These are phyloP conservation scores for Cochlearia excelsa DNA, from an alignment of 345 rosid genomes.

Conservation along the genomic window DNA sequence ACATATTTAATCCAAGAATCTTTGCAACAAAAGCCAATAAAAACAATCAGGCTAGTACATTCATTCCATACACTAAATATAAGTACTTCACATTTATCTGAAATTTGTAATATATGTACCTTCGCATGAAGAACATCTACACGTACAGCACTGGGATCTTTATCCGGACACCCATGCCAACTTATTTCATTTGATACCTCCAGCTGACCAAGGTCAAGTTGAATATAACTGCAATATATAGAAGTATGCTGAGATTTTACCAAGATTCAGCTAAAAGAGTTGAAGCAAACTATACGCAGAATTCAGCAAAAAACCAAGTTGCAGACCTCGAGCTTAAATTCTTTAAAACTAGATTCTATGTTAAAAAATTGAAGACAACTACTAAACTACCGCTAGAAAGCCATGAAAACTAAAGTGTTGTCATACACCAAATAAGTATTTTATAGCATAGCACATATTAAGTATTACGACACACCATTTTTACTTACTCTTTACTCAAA, in stretches of 20 bases:
- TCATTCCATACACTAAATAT: constrained; percentile 17
- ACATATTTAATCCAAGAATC: constrained; percentile 95
- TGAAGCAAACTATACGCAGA: constrained; percentile 1
- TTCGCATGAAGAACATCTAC: constrained; percentile 91
- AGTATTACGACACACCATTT: constrained; percentile 15
- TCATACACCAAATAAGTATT: background rate
- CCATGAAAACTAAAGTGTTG: background rate
- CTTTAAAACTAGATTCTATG: constrained; percentile 2
- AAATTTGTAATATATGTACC: constrained; percentile 43
- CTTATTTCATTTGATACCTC: constrained; percentile 82
- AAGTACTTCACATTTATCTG: constrained; percentile 9
- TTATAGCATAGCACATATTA: constrained; percentile 13
- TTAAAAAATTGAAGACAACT: background rate
- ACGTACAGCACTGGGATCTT: constrained; percentile 91
- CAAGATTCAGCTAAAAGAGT: constrained; percentile 11
- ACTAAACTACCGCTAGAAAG: background rate
- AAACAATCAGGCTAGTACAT: constrained; percentile 15
- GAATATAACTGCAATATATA: constrained; percentile 70
- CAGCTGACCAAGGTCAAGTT: constrained; percentile 90
- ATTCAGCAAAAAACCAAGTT: constrained; percentile 11
- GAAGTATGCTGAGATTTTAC: constrained; percentile 18
- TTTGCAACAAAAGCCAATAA: constrained; percentile 38
- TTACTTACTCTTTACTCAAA: constrained; percentile 75
- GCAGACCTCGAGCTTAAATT: constrained; percentile 25
- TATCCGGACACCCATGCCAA: constrained; percentile 88